Evolutionary conservation across 2,329 filamentous ascomycete species (phyloP).

Genomic region (Mycosphaerella sp.): DNA sequence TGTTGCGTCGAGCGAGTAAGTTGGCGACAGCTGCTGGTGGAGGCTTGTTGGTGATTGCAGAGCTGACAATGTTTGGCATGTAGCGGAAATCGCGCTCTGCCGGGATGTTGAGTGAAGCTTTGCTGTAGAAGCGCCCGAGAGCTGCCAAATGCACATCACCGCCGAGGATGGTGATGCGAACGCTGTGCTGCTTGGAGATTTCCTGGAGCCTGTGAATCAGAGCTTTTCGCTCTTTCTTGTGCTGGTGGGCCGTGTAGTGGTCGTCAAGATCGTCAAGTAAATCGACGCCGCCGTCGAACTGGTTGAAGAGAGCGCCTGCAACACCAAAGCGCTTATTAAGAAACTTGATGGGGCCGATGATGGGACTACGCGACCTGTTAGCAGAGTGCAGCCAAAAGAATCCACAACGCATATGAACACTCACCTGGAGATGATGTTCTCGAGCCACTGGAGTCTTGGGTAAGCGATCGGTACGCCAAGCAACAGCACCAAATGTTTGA

Average conservation of each 20-base stretch:
- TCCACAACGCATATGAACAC: conserved; percentile 30
- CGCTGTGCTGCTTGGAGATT: conserved; percentile 48
- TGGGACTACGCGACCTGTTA: conserved; percentile 50
- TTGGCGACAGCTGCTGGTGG: conserved; percentile 60
- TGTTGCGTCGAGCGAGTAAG: conserved; percentile 55
- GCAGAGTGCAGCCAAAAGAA: neutral
- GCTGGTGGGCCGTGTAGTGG: conserved; percentile 80
- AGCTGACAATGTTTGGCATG: conserved; percentile 59
- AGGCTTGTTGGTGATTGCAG: conserved; percentile 62
- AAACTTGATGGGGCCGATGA: conserved; percentile 84
- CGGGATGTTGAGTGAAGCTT: conserved; percentile 50
- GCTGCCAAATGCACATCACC: conserved; percentile 60
- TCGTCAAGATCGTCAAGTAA: conserved; percentile 60
- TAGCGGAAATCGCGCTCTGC: conserved; percentile 55
- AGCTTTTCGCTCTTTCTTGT: conserved; percentile 78
- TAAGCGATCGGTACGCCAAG: conserved; percentile 66
- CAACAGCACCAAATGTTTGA: conserved; percentile 58
- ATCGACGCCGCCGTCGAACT: conserved; percentile 74
- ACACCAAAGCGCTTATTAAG: conserved; percentile 86
- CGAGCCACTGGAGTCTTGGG: conserved; percentile 83
- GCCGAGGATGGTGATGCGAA: conserved; percentile 56
- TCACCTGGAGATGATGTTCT: conserved; percentile 63
- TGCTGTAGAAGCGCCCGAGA: conserved; percentile 58
- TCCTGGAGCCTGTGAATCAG: conserved; percentile 61
- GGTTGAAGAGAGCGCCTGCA: conserved; percentile 80